phyloP scores from a whole-genome alignment of 495 filamentous ascomycete species.

The Penicillium soppii region DNA sequence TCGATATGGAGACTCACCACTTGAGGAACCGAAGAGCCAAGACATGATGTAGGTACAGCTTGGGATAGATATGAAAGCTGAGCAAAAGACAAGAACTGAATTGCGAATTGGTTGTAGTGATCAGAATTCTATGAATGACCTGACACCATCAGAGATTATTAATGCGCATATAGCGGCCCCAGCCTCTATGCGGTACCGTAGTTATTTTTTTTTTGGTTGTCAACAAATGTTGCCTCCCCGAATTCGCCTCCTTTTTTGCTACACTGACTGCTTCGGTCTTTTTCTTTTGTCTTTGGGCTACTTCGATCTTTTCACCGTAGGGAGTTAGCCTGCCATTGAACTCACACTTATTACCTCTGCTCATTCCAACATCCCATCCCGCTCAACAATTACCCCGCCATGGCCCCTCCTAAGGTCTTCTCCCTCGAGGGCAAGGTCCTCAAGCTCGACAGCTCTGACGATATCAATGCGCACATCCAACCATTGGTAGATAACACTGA shows the following conservation, averaged over 20 bases:
- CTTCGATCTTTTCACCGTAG: background rate
- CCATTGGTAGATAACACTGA: conserved; percentile 66
- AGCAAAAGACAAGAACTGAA: background rate
- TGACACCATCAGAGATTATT: conserved; percentile 26
- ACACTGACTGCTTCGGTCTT: conserved; percentile 10
- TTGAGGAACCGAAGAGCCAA: conserved; percentile 42
- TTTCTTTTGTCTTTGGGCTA: background rate
- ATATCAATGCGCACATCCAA: conserved; percentile 83
- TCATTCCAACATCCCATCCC: conserved; percentile 14
- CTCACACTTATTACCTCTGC: conserved; percentile 5
- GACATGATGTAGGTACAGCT: conserved; percentile 28
- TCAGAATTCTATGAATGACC: conserved; percentile 1
- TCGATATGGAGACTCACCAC: conserved; percentile 27
- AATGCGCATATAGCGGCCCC: conserved; percentile 22
- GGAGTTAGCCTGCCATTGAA: background rate
- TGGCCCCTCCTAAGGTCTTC: conserved; percentile 71
- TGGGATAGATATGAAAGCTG: background rate
- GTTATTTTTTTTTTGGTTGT: conserved; percentile 24
- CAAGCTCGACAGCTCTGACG: conserved; percentile 82
- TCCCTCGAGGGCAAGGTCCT: conserved; percentile 87
- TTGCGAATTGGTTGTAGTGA: no score
- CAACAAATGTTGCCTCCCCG: conserved; percentile 16
- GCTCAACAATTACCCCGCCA: conserved; percentile 35
- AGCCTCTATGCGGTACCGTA: conserved; percentile 20
- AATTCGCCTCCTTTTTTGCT: conserved; percentile 6